phyloP scores from a whole-genome alignment of 2,329 filamentous ascomycete species.

The Pseudogymnoascus sp. region DNA sequence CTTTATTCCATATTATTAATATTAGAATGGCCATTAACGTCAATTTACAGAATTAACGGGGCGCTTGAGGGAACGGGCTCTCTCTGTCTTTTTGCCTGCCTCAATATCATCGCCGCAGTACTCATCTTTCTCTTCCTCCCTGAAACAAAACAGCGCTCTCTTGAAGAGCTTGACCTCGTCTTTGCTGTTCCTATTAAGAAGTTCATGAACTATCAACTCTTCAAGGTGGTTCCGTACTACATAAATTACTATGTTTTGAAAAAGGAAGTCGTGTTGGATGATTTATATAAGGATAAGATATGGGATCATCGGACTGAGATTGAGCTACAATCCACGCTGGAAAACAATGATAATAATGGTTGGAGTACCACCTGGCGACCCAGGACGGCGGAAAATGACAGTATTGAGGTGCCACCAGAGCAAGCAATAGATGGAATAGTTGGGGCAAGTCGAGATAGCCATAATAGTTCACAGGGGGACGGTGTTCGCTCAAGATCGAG shows the following conservation, averaged over 20 bases:
- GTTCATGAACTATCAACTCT: slow-evolving; percentile 25
- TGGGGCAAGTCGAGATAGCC: background rate
- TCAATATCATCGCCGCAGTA: slow-evolving; percentile 40
- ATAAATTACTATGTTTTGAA: background rate
- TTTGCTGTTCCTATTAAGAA: slow-evolving; percentile 30
- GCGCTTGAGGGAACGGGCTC: slow-evolving; percentile 29
- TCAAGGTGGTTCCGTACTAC: background rate
- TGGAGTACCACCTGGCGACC: background rate
- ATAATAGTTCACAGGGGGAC: background rate
- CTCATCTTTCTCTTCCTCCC: slow-evolving; percentile 42
- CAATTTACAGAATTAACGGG: slow-evolving; percentile 17
- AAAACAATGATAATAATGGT: background rate
- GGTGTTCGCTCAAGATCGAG: background rate
- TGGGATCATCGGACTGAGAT: background rate
- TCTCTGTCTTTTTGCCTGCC: slow-evolving; percentile 38
- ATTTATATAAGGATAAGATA: background rate
- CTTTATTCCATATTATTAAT: slow-evolving; percentile 13
- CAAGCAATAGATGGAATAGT: background rate
- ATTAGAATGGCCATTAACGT: slow-evolving; percentile 12
- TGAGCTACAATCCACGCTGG: background rate
- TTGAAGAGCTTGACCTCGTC: slow-evolving; percentile 45
- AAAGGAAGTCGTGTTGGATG: background rate
- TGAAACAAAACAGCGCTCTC: slow-evolving; percentile 44
- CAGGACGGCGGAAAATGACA: background rate
- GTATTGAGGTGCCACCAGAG: background rate